These are phyloP conservation scores for Chaetoceros tenuissimus DNA, from an alignment of 108 stramenopile species.

Conservation along the genomic window DNA sequence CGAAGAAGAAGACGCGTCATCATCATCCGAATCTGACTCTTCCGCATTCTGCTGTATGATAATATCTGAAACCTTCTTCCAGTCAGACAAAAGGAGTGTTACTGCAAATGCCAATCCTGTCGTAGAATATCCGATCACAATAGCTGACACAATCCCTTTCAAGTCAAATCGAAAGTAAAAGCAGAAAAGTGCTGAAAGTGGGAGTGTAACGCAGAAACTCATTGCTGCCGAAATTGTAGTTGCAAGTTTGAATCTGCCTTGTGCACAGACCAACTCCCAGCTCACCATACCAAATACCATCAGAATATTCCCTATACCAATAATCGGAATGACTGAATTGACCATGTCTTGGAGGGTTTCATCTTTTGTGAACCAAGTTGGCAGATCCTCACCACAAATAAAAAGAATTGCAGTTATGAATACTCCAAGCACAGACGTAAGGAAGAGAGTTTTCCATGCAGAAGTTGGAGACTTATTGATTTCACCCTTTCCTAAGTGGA, in stretches of 20 bases:
- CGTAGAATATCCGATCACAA: constrained; percentile 44
- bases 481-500: constrained; percentile 48
- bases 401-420: constrained; percentile 22
- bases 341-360: constrained; percentile 19
- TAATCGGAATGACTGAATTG: constrained; percentile 13
- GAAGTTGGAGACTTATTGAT: constrained; percentile 24
- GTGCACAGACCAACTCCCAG: constrained; percentile 51
- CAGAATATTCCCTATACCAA: constrained; percentile 41
- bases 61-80: constrained; percentile 7
- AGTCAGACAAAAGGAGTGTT: constrained; percentile 38
- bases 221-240: constrained; percentile 33
- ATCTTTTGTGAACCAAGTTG: constrained; percentile 26
- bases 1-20: too few relatives aligned
- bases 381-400: constrained; percentile 26
- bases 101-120: constrained; percentile 25
- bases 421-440: too few relatives aligned
- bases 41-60: neutral
- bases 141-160: constrained; percentile 31
- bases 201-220: constrained; percentile 45
- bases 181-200: constrained; percentile 32
- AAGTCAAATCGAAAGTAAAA: constrained; percentile 28
- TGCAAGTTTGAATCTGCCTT: constrained; percentile 48
- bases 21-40: too few relatives aligned
- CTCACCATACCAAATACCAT: constrained; percentile 40
- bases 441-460: too few relatives aligned